Percentiles rank a stretch among this genome's conserved stretches.
phyloP scores from a whole-genome alignment of 805 yeast species.

The Sungouiella thailandica region DNA sequence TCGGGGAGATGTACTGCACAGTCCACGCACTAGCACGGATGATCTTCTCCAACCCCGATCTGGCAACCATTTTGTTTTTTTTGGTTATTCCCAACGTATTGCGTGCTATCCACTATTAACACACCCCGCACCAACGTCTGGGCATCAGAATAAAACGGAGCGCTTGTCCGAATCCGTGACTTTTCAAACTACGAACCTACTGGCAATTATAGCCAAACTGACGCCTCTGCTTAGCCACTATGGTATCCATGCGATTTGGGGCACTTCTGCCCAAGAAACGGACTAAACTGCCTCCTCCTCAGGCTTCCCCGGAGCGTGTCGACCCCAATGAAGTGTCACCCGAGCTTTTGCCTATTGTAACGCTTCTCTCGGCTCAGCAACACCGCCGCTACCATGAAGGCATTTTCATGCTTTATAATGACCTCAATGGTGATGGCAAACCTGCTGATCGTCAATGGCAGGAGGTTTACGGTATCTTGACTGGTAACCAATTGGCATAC shows the following conservation, averaged over 20 bases:
- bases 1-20: too few species aligned
- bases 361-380: slow-evolving; percentile 66
- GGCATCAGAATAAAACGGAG: too few species aligned
- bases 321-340: slow-evolving; percentile 32
- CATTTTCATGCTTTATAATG: slow-evolving; percentile 66
- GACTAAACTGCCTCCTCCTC: not conserved
- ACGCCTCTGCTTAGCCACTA: too few species aligned
- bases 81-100: too few species aligned
- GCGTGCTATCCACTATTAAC: too few species aligned
- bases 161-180: too few species aligned
- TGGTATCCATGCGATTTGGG: not conserved
- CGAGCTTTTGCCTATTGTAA: slow-evolving; percentile 65
- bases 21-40: too few species aligned
- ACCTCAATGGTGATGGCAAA: slow-evolving; percentile 75
- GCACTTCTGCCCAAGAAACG: slow-evolving; percentile 8
- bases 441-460: slow-evolving; percentile 83
- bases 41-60: too few species aligned
- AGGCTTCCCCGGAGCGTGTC: not conserved
- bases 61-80: too few species aligned
- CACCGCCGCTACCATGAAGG: slow-evolving; percentile 77
- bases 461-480: slow-evolving; percentile 86
- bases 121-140: too few species aligned
- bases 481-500: slow-evolving; percentile 86
- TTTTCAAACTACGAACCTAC: too few species aligned
- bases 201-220: too few species aligned